Evolutionary conservation across 2,329 filamentous ascomycete species (phyloP).

Genomic region (Phoma herbarum): DNA sequence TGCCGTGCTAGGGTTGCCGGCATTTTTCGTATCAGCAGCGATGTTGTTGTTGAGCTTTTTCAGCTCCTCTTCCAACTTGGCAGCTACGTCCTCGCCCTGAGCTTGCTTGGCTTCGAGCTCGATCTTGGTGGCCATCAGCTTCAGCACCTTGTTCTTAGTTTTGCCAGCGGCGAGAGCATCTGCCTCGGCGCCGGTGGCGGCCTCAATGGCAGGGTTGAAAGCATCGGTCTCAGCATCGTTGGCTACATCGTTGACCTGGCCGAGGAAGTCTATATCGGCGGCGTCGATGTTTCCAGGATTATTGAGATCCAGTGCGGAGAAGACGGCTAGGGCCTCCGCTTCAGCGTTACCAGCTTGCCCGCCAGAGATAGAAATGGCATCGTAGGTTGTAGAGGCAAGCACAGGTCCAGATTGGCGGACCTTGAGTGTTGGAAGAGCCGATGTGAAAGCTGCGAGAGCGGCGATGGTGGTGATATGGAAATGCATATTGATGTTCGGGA

Average conservation of each 20-base stretch:
- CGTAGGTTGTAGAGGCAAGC: slow-evolving; percentile 43
- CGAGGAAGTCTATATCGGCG: slow-evolving; percentile 61
- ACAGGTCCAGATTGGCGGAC: slow-evolving; percentile 35
- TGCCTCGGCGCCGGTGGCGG: slow-evolving; percentile 55
- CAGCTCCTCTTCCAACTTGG: slow-evolving; percentile 57
- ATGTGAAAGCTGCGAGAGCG: slow-evolving; percentile 38
- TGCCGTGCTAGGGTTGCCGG: slow-evolving; percentile 56
- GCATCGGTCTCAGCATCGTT: slow-evolving; percentile 63
- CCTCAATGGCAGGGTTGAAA: slow-evolving; percentile 64
- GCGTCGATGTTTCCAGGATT: slow-evolving; percentile 59
- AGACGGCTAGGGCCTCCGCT: slow-evolving; percentile 63
- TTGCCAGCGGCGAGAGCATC: slow-evolving; percentile 62
- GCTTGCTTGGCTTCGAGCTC: slow-evolving; percentile 62
- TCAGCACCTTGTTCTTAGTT: slow-evolving; percentile 69
- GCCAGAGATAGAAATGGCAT: slow-evolving; percentile 60
- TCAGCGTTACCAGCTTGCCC: slow-evolving; percentile 64
- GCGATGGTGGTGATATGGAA: slow-evolving; percentile 40
- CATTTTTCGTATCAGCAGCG: slow-evolving; percentile 57
- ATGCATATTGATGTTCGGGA: slow-evolving; percentile 36
- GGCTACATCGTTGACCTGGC: slow-evolving; percentile 62
- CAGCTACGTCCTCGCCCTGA: slow-evolving; percentile 59
- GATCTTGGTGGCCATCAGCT: slow-evolving; percentile 63
- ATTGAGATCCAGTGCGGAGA: slow-evolving; percentile 60
- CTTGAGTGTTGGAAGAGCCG: slow-evolving; percentile 38
- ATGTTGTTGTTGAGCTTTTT: slow-evolving; percentile 65